These are phyloP conservation scores for Botrytis elliptica DNA, from an alignment of 2,329 filamentous ascomycete genomes.

Conservation along the genomic window DNA sequence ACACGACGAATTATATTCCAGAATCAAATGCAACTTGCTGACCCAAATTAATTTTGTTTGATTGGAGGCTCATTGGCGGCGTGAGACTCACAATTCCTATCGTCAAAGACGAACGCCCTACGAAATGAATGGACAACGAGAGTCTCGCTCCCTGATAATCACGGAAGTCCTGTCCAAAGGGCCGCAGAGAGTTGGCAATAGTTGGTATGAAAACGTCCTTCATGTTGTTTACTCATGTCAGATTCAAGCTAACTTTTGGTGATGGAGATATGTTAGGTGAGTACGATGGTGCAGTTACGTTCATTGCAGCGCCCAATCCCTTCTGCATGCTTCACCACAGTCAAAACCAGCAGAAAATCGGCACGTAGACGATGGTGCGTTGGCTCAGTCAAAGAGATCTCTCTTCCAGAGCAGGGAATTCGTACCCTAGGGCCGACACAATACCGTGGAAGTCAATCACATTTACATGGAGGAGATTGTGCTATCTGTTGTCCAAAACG, in stretches of 20 bases:
- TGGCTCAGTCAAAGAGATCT: not conserved
- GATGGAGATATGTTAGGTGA: not conserved
- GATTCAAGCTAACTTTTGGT: slow-evolving; percentile 1
- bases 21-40: not conserved
- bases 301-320: not conserved
- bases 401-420: not conserved
- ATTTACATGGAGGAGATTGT: not conserved
- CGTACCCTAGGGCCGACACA: not conserved
- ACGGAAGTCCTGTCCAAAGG: not conserved
- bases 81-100: not conserved
- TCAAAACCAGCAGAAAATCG: not conserved
- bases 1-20: not conserved
- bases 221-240: not conserved
- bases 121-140: not conserved
- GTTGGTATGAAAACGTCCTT: not conserved
- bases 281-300: not conserved
- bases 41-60: not conserved
- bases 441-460: not conserved
- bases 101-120: not conserved
- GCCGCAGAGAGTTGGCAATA: not conserved
- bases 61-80: not conserved
- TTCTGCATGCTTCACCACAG: not conserved
- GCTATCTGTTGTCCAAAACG: not conserved
- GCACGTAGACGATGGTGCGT: not conserved
- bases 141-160: not conserved